Conservation (phyloP, 352 stramenopile species). For the Phytophthora sp. region DNA sequence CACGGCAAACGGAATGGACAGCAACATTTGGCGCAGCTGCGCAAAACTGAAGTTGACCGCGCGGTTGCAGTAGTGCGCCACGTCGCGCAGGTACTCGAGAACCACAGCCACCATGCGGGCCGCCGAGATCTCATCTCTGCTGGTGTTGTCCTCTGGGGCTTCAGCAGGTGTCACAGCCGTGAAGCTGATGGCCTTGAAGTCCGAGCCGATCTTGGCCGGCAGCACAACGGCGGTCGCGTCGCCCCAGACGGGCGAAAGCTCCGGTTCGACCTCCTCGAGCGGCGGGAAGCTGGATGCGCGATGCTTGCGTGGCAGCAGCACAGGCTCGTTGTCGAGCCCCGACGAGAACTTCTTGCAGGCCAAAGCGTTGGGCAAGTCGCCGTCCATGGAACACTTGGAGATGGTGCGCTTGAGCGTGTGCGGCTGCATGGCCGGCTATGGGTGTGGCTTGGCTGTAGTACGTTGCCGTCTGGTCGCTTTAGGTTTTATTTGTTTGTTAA, state of each 20-base stretch:
- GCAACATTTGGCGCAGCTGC: constrained; percentile 62
- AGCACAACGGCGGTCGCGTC: constrained; percentile 29
- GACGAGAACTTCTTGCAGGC: constrained; percentile 59
- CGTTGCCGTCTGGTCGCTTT: constrained; percentile 9
- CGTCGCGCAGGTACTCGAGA: constrained; percentile 65
- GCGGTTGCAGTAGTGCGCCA: constrained; percentile 64
- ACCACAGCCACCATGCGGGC: constrained; percentile 52
- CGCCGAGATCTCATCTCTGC: constrained; percentile 50
- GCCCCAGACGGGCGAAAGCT: constrained; percentile 46
- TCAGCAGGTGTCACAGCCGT: constrained; percentile 19
- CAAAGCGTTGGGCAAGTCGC: constrained; percentile 26
- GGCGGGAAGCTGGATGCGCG: constrained; percentile 16
- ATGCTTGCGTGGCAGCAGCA: constrained; percentile 50
- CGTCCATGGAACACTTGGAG: constrained; percentile 76
- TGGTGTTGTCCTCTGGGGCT: constrained; percentile 1
- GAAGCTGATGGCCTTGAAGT: constrained; percentile 6
- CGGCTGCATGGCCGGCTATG: constrained; percentile 25
- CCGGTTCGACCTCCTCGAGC: constrained; percentile 33
- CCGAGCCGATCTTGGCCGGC: constrained; percentile 10
- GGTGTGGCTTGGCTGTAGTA: background rate
- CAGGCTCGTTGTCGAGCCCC: constrained; percentile 37
- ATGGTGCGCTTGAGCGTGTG: constrained; percentile 75
- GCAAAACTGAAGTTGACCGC: constrained; percentile 56
- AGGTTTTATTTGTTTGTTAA: constrained; percentile 1
- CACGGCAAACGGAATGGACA: constrained; percentile 66